A percentile compares a stretch with the other conserved stretches of the same genome.
These are phyloP conservation scores for Priceomyces carsonii DNA, from an alignment of 805 yeast genomes.

Conservation along the genomic window DNA sequence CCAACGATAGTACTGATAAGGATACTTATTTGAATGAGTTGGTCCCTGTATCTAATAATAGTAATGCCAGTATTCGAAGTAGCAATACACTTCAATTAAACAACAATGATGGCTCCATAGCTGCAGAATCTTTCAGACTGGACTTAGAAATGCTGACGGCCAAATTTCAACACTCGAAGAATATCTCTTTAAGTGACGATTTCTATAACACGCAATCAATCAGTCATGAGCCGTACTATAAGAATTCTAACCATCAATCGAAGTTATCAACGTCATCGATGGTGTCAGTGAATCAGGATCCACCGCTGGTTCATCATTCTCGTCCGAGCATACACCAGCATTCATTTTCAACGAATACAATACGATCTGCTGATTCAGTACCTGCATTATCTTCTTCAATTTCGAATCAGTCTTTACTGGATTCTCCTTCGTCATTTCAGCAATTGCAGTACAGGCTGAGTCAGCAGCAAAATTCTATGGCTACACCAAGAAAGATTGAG, in stretches of 20 bases:
- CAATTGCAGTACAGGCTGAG: conserved; percentile 11
- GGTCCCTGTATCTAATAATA: conserved; percentile 19
- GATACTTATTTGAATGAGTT: conserved; percentile 11
- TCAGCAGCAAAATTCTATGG: conserved; percentile 10
- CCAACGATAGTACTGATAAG: not conserved
- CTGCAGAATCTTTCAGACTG: not conserved
- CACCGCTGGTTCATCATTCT: conserved; percentile 9
- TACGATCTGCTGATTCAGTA: conserved; percentile 34
- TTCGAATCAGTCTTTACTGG: conserved; percentile 35
- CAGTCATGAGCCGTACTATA: conserved; percentile 8
- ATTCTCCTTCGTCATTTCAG: conserved; percentile 29
- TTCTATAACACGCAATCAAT: conserved; percentile 6
- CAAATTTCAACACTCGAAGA: conserved; percentile 22
- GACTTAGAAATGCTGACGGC: not conserved
- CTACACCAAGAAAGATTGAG: conserved; percentile 36
- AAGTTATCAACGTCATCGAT: conserved; percentile 24
- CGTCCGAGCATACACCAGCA: conserved; percentile 7
- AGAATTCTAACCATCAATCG: conserved; percentile 14
- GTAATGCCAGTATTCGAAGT: not conserved
- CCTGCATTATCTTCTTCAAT: conserved; percentile 37
- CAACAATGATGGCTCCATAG: not conserved
- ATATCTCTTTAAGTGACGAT: conserved; percentile 20
- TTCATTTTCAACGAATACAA: conserved; percentile 24
- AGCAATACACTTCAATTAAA: not conserved
- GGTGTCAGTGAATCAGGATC: conserved; percentile 23